Base-by-base conservation (phyloP, 2,329 filamentous ascomycete genomes). In the Elsinoe perseae region DNA sequence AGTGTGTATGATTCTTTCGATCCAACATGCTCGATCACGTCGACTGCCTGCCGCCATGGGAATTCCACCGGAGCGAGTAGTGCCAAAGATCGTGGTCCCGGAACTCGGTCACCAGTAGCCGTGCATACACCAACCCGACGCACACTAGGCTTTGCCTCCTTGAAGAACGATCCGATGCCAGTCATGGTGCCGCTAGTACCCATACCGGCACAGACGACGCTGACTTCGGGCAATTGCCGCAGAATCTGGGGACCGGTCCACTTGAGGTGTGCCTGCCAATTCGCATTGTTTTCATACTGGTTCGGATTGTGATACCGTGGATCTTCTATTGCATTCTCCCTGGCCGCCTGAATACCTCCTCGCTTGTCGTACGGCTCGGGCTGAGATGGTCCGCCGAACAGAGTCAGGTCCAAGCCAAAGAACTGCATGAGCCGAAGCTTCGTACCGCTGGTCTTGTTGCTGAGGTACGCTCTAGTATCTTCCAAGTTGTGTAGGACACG, bases 171-270 rank as follows among this genome's bases (percentile, higher is more conserved):
- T 0, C 78, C 84, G 21, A 95, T 85, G 9, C 92, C 92, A 4
- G 89, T 86, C 28, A 97, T 83, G 2, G 92, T 96, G 4, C 92
- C 92, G n/a, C 91, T 91, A 0, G 92, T 96, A 2, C 91, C 91
- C 6, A 92, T 91, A 23, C 91, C 91, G 0, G 89, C 86, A 1
- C 95, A 86, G 65, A 96, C 95, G 4, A 89, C 90, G 67, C 92
- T 70, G 70, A 1, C 87, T 86, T 38, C 77, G 78, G n/a, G 86
- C 75, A 9, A 86, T 73, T 96, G 92, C 1, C 75, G 72, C 64
- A 81, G 84, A 60, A 97, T 91, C 73, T 97, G 92, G 0, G 91
- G 91, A 0, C 91, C 92, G 0, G 91, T 96, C 25, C 83, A 82
- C 21, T 79, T 75, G 63, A 84, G 82, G 73, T 97, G 92, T 2